phyloP scores from a whole-genome alignment of 2,329 filamentous ascomycete genomes.

The Chaetothyriales sp. region DNA sequence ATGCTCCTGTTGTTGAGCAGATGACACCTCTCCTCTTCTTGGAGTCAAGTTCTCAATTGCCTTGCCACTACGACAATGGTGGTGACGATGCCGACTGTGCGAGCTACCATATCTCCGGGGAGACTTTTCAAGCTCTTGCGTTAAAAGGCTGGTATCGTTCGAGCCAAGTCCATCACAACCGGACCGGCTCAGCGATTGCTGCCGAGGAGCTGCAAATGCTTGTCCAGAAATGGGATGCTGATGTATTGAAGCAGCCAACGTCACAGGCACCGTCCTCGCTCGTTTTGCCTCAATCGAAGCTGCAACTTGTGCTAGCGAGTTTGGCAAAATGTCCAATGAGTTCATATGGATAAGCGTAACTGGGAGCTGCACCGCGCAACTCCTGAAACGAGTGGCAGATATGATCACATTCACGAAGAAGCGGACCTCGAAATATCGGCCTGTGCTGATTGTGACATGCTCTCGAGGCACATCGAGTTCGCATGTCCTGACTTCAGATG shows the following conservation, averaged over 20 bases:
- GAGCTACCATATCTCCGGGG: constrained; percentile 7
- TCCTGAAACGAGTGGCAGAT: constrained; percentile 33
- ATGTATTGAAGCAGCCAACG: constrained; percentile 12
- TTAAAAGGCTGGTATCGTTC: constrained; percentile 6
- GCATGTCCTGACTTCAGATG: constrained; percentile 10
- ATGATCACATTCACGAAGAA: constrained; percentile 41
- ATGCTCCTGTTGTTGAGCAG: background rate
- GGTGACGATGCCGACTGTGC: constrained; percentile 3
- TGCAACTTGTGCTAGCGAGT: constrained; percentile 38
- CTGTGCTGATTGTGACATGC: constrained; percentile 21
- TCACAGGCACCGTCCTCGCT: constrained; percentile 17
- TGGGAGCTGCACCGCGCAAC: constrained; percentile 41
- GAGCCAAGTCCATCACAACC: constrained; percentile 1
- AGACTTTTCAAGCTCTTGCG: constrained; percentile 12
- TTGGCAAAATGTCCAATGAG: constrained; percentile 42
- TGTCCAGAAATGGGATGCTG: constrained; percentile 31
- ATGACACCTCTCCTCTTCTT: constrained; percentile 5
- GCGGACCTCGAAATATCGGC: constrained; percentile 43
- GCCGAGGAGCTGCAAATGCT: constrained; percentile 39
- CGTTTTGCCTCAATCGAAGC: constrained; percentile 42
- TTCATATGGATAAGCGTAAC: constrained; percentile 46
- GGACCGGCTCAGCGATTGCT: constrained; percentile 30
- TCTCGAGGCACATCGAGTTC: constrained; percentile 5
- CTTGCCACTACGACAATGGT: constrained; percentile 4
- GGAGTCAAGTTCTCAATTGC: constrained; percentile 8